Evolutionary conservation across 371 early-diverging fungal genomes (phyloP), one percentile per base, ranked within the genome.

Genomic region (Zopfochytrium polystomum): DNA sequence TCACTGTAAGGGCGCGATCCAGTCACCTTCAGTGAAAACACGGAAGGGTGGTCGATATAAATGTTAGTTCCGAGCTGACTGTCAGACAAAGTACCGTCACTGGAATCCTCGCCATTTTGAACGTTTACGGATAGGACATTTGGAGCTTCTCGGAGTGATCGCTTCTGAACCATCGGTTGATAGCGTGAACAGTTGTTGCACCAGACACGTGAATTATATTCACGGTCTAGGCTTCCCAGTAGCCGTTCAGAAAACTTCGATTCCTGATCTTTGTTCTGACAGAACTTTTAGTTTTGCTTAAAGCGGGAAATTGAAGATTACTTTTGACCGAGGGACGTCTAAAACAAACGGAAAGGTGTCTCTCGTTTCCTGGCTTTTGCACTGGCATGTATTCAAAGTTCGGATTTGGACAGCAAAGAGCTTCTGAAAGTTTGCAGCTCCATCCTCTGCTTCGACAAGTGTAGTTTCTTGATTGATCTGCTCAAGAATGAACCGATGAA

Each of bases 401-500:
- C 79, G 70, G 3, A 88, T 78, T 45, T 80, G 81, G 35, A 89
- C 70, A 1, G 88, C 89, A 71, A 87, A 89, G 1, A 89, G 44
- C 55, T 87, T 85, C 60, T 92, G 11, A 38, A 38, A 38, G 18
- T 18, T 38, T 38, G n/a, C n/a, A n/a, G n/a, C n/a, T n/a, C n/a
- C n/a, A n/a, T n/a, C n/a, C n/a, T n/a, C n/a, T n/a, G n/a, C n/a
- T n/a, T n/a, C n/a, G n/a, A n/a, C n/a, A n/a, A n/a, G n/a, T n/a
- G n/a, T n/a, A 15, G 30, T 29, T 2, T 38, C 56, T 44, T n/a
- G n/a, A 42, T 55, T 62, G 31, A 47, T 5, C 71, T 53, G 20
- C 68, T 95, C 95, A 61, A 94, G 75, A 18, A 96, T 78, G 68
- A 96, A 95, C 11, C 96, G 87, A 58, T 84, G 80, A 56, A 90